Base-by-base conservation (phyloP, 345 rosid species). In the Rhizophora mangle region DNA sequence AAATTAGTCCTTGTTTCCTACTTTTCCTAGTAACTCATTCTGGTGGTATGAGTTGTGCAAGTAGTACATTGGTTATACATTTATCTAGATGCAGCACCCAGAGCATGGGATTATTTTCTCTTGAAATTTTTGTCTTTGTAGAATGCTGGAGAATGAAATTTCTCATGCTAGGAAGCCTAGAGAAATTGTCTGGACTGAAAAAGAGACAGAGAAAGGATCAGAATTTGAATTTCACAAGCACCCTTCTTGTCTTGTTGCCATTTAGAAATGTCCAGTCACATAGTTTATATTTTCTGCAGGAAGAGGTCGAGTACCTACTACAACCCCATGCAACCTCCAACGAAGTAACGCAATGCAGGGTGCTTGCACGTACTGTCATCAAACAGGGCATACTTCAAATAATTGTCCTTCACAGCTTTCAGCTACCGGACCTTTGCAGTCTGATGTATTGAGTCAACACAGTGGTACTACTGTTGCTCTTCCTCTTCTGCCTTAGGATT, bases 281-380 rank as follows among this genome's bases (percentile, higher is more conserved):
- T 63, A 46, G 47, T 73, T 64, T 29, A 62, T 71, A 34, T 66
- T 34, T 78, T 47, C 24, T 67, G 68, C 80, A 81, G 89, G 81
- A 68, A 84, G 91, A 83, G 89, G 86, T 72, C 83, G 85, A 72
- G 85, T 81, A 58, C 73, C 89, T 39, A 80, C 69, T 59, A 73
- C 82, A 62, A n/a, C 85, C 47, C 60, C 87, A 31, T 75, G 78
- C 82, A 83, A 77, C 75, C 78, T 71, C 73, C 94, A 78, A 81
- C 86, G 83, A 76, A 84, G 84, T 77, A 84, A 74, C 71, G 63
- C 47, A 46, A 83, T 93, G 78, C 86, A 80, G 67, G 77, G 58
- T 68, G 69, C 73, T 67, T 93, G 98, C 82, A 65, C 72, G 39
- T 84, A 85, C 74, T 94, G 98, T 80, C 86, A 85, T 72, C 97